These are phyloP conservation scores for Phytomonas serpens DNA, from an alignment of 208 protist species.

Conservation along the genomic window DNA sequence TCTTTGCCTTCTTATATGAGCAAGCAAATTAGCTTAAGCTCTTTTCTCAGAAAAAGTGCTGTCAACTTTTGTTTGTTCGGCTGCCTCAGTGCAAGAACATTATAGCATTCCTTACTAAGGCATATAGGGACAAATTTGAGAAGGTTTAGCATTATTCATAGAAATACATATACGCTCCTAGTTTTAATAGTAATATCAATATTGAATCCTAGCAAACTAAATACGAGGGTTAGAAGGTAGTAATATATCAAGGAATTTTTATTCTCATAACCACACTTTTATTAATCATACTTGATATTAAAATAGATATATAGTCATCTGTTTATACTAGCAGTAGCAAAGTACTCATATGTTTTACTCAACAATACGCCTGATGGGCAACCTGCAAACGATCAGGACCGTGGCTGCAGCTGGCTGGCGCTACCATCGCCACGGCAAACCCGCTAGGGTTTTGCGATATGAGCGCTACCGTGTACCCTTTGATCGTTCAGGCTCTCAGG, in stretches of 20 bases:
- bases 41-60: conserved; percentile 3
- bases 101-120: background rate
- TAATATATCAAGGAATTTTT: background rate
- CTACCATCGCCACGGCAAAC: conserved; percentile 73
- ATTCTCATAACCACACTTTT: background rate
- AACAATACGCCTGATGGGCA: conserved; percentile 11
- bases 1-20: conserved; percentile 6
- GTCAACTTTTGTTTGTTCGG: background rate
- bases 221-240: background rate
- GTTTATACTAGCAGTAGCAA: background rate
- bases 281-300: conserved; percentile 1
- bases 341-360: conserved; percentile 7
- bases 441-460: conserved; percentile 69
- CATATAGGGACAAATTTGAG: background rate
- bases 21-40: background rate
- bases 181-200: background rate
- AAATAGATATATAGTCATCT: conserved; percentile 5
- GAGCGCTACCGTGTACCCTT: conserved; percentile 85
- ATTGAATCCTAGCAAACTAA: conserved; percentile 1
- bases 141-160: background rate
- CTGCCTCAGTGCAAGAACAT: background rate
- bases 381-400: conserved; percentile 45
- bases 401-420: conserved; percentile 84
- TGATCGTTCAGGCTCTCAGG: conserved; percentile 64
- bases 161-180: background rate